These are phyloP conservation scores for Verticillium isaacii DNA, from an alignment of 2,329 filamentous ascomycete species.

Conservation along the genomic window DNA sequence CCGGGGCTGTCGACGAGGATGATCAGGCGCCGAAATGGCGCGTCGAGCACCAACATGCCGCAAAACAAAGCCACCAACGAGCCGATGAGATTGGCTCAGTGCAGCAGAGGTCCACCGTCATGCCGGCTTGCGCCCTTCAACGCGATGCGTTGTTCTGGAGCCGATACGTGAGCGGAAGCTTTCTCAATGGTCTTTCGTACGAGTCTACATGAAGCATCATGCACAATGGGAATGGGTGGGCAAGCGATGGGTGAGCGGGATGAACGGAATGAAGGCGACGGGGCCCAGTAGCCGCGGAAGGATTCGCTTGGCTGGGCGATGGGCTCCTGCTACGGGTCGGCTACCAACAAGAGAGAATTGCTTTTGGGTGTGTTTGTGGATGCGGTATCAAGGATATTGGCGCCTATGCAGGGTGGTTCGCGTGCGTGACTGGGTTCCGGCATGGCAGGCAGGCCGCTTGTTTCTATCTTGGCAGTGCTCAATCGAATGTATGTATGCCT, in stretches of 20 bases:
- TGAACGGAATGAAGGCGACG: neutral
- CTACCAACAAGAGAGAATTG: neutral
- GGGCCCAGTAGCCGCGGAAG: neutral
- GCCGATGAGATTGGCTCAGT: neutral
- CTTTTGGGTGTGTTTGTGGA: neutral
- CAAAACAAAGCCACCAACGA: neutral
- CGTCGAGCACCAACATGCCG: constrained; percentile 3
- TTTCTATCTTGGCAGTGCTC: neutral
- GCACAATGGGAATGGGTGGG: neutral
- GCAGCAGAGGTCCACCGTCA: neutral
- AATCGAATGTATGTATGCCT: neutral
- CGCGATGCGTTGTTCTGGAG: neutral
- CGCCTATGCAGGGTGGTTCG: constrained; percentile 12
- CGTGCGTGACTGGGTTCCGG: constrained; percentile 11
- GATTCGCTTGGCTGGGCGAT: neutral
- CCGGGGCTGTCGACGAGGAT: neutral
- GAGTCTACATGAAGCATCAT: neutral
- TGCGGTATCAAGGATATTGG: constrained; percentile 4
- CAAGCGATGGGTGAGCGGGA: neutral
- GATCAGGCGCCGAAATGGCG: constrained; percentile 6
- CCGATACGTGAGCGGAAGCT: neutral
- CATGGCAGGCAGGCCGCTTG: constrained; percentile 6
- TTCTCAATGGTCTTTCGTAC: neutral
- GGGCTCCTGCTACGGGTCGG: neutral
- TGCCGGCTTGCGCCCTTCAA: neutral